Conservation (phyloP, 1,284 basidiomycete genomes). For the Rhodofomes roseus region DNA sequence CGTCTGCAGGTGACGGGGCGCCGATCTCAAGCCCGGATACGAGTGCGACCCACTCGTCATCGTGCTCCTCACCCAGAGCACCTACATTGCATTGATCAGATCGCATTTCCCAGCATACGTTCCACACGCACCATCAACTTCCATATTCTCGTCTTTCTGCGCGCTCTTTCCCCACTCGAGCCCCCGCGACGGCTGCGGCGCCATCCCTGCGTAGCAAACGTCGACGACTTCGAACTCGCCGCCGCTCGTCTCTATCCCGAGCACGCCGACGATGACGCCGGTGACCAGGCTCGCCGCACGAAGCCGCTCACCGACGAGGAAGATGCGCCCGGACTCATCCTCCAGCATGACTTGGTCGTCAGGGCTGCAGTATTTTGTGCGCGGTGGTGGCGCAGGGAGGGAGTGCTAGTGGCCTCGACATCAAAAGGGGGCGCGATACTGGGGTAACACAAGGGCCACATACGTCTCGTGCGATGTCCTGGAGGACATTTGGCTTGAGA, state of each 20-base stretch:
- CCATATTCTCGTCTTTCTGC: slow-evolving; percentile 33
- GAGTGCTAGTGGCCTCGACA: slow-evolving; percentile 61
- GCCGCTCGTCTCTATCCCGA: slow-evolving; percentile 84
- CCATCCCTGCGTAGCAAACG: slow-evolving; percentile 80
- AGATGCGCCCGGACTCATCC: slow-evolving; percentile 92
- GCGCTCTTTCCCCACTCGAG: slow-evolving; percentile 27
- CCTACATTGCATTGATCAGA: not conserved
- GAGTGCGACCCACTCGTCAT: slow-evolving; percentile 78
- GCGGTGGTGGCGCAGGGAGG: slow-evolving; percentile 78
- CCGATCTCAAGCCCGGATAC: slow-evolving; percentile 82
- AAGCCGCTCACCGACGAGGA: slow-evolving; percentile 75
- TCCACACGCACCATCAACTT: slow-evolving; percentile 37
- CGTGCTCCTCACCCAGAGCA: not conserved
- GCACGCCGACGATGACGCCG: slow-evolving; percentile 84
- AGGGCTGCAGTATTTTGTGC: slow-evolving; percentile 71
- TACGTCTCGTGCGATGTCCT: slow-evolving; percentile 92
- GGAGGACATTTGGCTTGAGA: slow-evolving; percentile 94
- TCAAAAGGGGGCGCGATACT: not conserved
- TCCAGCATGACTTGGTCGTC: slow-evolving; percentile 88
- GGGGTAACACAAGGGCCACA: slow-evolving; percentile 25
- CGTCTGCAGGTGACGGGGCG: slow-evolving; percentile 59
- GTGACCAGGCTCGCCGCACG: slow-evolving; percentile 69
- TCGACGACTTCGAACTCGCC: slow-evolving; percentile 98
- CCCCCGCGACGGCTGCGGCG: slow-evolving; percentile 46
- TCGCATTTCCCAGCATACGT: not conserved